phyloP scores from a whole-genome alignment of 208 protist species.

The Novymonas esmeraldas region DNA sequence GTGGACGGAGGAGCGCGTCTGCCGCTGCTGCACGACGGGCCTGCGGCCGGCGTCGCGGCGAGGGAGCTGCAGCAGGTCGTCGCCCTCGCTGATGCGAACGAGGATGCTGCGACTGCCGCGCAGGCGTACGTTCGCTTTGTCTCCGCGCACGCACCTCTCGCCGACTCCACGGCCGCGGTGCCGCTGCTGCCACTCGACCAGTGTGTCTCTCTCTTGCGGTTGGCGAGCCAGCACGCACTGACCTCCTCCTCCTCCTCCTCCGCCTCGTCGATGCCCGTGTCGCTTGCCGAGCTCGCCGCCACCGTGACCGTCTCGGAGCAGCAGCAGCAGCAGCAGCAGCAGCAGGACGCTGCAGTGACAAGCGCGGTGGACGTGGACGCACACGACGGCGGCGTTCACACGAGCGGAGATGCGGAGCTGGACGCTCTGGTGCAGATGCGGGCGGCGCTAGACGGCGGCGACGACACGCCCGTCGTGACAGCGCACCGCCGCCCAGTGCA shows the following conservation, averaged over 20 bases:
- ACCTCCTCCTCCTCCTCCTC: neutral
- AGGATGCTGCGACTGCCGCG: conserved; percentile 27
- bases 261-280: neutral
- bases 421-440: too few relatives aligned
- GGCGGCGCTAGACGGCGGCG: too few relatives aligned
- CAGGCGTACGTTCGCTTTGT: conserved; percentile 30
- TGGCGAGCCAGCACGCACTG: conserved; percentile 17
- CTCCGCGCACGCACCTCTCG: neutral
- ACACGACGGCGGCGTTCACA: too few relatives aligned
- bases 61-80: conserved; percentile 19
- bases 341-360: too few relatives aligned
- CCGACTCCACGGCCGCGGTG: neutral
- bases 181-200: conserved; percentile 16
- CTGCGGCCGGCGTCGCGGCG: neutral
- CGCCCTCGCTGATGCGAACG: conserved; percentile 13
- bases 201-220: conserved; percentile 16
- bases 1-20: too few relatives aligned
- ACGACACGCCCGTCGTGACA: too few relatives aligned
- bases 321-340: too few relatives aligned
- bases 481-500: too few relatives aligned
- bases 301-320: too few relatives aligned
- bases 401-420: too few relatives aligned
- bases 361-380: too few relatives aligned
- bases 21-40: neutral
- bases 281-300: neutral